Conservation (phyloP, 2,329 filamentous ascomycete species). For the Tolypocladium tundrense region DNA sequence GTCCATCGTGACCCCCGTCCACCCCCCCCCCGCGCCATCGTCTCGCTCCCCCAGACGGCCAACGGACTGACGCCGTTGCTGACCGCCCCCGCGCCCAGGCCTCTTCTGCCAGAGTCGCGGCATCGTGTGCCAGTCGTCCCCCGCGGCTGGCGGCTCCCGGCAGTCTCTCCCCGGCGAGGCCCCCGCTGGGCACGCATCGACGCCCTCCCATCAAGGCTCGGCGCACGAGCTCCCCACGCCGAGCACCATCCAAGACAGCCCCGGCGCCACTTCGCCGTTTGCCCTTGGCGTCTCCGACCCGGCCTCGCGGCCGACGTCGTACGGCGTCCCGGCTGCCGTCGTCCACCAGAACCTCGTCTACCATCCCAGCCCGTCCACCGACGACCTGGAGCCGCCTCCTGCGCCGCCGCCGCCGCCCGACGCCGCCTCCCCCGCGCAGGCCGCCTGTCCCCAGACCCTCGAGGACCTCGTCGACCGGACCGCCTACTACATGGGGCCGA, state of each 20-base stretch:
- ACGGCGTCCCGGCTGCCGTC: conserved; percentile 9
- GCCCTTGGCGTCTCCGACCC: not conserved
- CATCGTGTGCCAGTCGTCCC: conserved; percentile 21
- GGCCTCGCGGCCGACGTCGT: not conserved
- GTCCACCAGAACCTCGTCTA: conserved; percentile 14
- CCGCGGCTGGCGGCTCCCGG: not conserved
- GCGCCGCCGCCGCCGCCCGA: not conserved
- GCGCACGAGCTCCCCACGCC: conserved; percentile 3
- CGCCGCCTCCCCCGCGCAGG: not conserved
- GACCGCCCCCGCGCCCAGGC: conserved; percentile 11
- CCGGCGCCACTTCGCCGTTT: not conserved
- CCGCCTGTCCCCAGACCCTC: conserved; percentile 17
- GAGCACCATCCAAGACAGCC: conserved; percentile 4
- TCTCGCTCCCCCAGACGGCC: not conserved
- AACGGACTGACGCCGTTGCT: not conserved
- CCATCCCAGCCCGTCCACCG: not conserved
- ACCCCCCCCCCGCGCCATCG: too few species aligned
- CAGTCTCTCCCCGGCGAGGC: not conserved
- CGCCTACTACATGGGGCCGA: conserved; percentile 33
- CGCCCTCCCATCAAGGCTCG: not conserved
- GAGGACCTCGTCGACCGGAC: conserved; percentile 31
- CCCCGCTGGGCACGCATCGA: too few species aligned
- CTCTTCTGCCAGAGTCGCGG: conserved; percentile 23
- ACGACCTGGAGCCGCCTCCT: not conserved
- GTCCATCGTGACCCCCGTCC: not conserved